These are phyloP conservation scores for Coniochaeta hoffmannii DNA, from an alignment of 2,329 filamentous ascomycete species.

Conservation along the genomic window DNA sequence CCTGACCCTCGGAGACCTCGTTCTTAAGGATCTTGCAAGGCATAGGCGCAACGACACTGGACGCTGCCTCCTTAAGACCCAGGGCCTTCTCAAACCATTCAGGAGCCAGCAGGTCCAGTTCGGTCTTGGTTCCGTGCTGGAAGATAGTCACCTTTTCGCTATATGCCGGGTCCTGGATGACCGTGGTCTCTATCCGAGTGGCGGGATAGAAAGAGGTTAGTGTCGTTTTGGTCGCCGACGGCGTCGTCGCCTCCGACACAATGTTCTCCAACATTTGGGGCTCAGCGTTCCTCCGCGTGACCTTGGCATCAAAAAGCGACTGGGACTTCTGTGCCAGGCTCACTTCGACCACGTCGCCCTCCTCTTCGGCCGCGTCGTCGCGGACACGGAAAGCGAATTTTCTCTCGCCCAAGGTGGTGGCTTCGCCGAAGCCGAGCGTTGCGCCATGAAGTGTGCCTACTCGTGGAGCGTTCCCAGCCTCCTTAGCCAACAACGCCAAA, in stretches of 20 bases:
- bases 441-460: constrained; percentile 34
- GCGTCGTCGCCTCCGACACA: constrained; percentile 28
- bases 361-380: constrained; percentile 41
- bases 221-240: constrained; percentile 22
- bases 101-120: constrained; percentile 52
- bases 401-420: constrained; percentile 31
- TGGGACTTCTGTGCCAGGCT: constrained; percentile 39
- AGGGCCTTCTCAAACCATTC: constrained; percentile 83
- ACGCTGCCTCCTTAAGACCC: constrained; percentile 70
- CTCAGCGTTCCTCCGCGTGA: constrained; percentile 32
- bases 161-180: constrained; percentile 50
- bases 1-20: constrained; percentile 74
- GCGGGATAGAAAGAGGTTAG: constrained; percentile 74
- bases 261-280: constrained; percentile 37
- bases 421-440: constrained; percentile 47
- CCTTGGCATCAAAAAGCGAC: constrained; percentile 37
- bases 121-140: constrained; percentile 55
- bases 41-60: constrained; percentile 89
- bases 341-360: constrained; percentile 53
- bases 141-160: constrained; percentile 68
- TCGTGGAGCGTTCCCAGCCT: constrained; percentile 13
- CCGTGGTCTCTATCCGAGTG: constrained; percentile 70
- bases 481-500: constrained; percentile 58
- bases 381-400: constrained; percentile 44
- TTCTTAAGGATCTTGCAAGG: constrained; percentile 93